Percentiles rank a stretch among this genome's conserved stretches.
Conservation (phyloP, 129 eudicot species). For the Pulicaria dysenterica region DNA sequence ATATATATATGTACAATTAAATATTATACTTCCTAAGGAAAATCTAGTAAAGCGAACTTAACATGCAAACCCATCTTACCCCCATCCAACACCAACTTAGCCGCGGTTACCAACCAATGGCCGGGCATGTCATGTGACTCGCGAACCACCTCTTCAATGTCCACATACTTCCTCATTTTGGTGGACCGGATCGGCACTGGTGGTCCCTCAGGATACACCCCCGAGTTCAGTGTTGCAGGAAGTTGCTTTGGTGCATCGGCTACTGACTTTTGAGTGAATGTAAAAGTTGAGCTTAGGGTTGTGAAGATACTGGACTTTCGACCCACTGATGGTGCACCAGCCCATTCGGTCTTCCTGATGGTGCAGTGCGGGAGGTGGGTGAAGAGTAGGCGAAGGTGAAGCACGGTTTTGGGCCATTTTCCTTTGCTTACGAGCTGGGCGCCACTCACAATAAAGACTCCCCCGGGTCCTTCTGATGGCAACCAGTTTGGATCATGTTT, state of each 20-base stretch:
- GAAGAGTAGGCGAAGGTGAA: constrained; percentile 77
- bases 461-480: constrained; percentile 34
- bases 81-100: constrained; percentile 69
- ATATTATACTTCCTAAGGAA: constrained; percentile 38
- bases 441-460: constrained; percentile 80
- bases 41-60: constrained; percentile 79
- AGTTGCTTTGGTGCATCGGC: constrained; percentile 58
- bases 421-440: constrained; percentile 87
- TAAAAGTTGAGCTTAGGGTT: constrained; percentile 74
- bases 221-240: constrained; percentile 65
- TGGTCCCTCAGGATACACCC: constrained; percentile 84
- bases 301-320: constrained; percentile 67
- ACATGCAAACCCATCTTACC: constrained; percentile 88
- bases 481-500: constrained; percentile 81
- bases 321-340: constrained; percentile 53
- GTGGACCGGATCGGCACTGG: constrained; percentile 61
- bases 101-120: constrained; percentile 98
- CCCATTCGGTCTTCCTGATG: constrained; percentile 81
- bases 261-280: constrained; percentile 57
- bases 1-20: constrained; percentile 20
- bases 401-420: constrained; percentile 71
- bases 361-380: constrained; percentile 78
- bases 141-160: constrained; percentile 63
- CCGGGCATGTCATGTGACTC: constrained; percentile 92
- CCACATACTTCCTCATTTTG: constrained; percentile 69